These are phyloP conservation scores for Pseudonitzschia multiseries DNA, from an alignment of 108 stramenopile genomes.

Conservation along the genomic window DNA sequence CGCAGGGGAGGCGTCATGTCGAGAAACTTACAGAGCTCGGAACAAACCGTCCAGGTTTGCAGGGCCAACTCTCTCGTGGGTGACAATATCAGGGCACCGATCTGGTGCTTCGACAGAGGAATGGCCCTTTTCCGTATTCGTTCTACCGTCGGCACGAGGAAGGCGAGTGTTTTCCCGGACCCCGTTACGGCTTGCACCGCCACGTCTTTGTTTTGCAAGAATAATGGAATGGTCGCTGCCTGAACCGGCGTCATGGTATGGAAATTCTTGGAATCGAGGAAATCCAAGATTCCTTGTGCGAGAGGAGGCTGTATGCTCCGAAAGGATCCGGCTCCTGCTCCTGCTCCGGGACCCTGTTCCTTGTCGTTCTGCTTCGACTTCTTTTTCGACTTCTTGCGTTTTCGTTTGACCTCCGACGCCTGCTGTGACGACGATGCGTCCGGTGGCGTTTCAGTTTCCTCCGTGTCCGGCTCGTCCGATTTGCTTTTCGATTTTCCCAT, in stretches of 20 bases:
- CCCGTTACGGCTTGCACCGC: slow-evolving; percentile 98
- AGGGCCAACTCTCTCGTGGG: slow-evolving; percentile 96
- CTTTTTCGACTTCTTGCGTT: slow-evolving; percentile 4
- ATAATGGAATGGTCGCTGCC: slow-evolving; percentile 92
- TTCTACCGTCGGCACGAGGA: slow-evolving; percentile 92
- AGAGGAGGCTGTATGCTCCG: slow-evolving; percentile 43
- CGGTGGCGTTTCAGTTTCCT: neutral
- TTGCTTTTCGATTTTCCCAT: slow-evolving; percentile 13
- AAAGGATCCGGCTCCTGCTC: slow-evolving; percentile 21
- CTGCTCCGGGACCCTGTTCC: no score
- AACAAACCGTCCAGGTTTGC: slow-evolving; percentile 82
- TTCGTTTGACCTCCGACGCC: neutral
- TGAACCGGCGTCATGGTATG: slow-evolving; percentile 89
- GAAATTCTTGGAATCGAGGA: slow-evolving; percentile 69
- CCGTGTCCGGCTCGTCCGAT: neutral
- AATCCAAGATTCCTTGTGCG: slow-evolving; percentile 54
- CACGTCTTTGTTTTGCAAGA: slow-evolving; percentile 95
- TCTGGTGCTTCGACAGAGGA: slow-evolving; percentile 53
- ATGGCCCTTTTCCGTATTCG: slow-evolving; percentile 58
- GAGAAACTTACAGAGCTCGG: slow-evolving; percentile 55
- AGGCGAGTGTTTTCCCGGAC: slow-evolving; percentile 97
- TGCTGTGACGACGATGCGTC: slow-evolving; percentile 2
- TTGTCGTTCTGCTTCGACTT: neutral
- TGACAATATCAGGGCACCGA: slow-evolving; percentile 81
- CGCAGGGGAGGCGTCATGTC: slow-evolving; percentile 62